phyloP scores from a whole-genome alignment of 768 basidiomycete genomes.

The Podaxis sp. region DNA sequence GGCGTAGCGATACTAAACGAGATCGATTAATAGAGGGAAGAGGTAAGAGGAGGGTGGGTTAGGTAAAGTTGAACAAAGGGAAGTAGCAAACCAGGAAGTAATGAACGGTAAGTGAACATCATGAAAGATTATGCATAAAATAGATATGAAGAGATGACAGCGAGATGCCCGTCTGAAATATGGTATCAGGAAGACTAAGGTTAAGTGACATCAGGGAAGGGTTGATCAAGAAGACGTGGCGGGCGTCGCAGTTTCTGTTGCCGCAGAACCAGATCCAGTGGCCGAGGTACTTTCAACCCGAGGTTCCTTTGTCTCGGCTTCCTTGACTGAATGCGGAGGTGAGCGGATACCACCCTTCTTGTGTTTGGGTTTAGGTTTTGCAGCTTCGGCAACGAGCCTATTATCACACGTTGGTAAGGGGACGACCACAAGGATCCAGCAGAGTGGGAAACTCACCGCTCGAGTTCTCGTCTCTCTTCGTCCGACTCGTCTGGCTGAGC shows the following conservation, averaged over 20 bases:
- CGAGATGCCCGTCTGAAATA: not conserved
- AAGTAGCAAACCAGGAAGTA: no score
- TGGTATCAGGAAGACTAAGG: not conserved
- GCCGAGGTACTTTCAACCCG: not conserved
- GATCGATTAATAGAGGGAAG: not conserved
- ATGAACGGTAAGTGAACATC: no score
- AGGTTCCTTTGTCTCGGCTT: not conserved
- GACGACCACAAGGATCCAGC: not conserved
- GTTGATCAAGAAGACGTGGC: not conserved
- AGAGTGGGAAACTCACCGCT: constrained; percentile 57
- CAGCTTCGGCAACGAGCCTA: constrained; percentile 88
- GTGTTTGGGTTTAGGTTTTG: constrained; percentile 68
- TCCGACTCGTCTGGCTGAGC: constrained; percentile 88
- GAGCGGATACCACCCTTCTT: constrained; percentile 8
- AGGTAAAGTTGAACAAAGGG: no score
- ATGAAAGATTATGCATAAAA: not conserved
- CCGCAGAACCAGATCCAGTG: not conserved
- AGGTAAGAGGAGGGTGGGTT: not conserved
- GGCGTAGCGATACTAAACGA: not conserved
- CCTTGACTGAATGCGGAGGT: not conserved
- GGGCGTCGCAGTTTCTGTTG: not conserved
- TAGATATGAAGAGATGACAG: not conserved
- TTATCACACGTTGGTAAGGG: not conserved
- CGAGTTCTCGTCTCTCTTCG: constrained; percentile 91
- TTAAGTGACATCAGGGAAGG: not conserved